Percentiles rank a stretch among this genome's conserved stretches.
Conservation (phyloP, 2,329 filamentous ascomycete genomes). For the Fusarium temperatum region DNA sequence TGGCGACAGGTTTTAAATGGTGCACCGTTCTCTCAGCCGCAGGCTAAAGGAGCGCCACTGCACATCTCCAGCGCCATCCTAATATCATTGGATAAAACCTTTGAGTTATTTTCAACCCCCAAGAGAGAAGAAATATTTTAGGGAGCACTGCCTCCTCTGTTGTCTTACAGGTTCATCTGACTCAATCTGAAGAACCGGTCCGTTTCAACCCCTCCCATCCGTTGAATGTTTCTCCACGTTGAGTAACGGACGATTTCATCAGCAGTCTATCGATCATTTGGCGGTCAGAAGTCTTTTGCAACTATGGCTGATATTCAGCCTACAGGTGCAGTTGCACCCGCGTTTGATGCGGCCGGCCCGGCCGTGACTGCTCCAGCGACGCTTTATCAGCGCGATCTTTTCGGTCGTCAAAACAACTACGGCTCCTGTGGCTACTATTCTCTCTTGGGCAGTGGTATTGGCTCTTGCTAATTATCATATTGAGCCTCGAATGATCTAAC, state of each 20-base stretch:
- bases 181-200: too few species aligned
- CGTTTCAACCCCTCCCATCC: too few species aligned
- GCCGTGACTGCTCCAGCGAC: not conserved
- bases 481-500: not conserved
- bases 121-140: not conserved
- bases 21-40: not conserved
- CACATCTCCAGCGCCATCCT: not conserved
- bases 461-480: accelerated
- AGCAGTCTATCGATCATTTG: not conserved
- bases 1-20: not conserved
- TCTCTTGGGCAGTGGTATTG: not conserved
- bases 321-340: not conserved
- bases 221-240: too few species aligned
- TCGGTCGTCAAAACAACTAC: not conserved
- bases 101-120: too few species aligned
- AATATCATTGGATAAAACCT: too few species aligned
- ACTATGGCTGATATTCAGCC: not conserved
- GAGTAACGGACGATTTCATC: too few species aligned
- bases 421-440: not conserved
- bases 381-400: not conserved
- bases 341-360: not conserved
- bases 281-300: accelerated
- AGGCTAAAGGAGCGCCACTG: not conserved
- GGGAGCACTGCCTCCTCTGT: not conserved
- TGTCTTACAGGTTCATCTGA: not conserved